Conservation (phyloP, 2,329 filamentous ascomycete species). For the Trichoderma sp. region DNA sequence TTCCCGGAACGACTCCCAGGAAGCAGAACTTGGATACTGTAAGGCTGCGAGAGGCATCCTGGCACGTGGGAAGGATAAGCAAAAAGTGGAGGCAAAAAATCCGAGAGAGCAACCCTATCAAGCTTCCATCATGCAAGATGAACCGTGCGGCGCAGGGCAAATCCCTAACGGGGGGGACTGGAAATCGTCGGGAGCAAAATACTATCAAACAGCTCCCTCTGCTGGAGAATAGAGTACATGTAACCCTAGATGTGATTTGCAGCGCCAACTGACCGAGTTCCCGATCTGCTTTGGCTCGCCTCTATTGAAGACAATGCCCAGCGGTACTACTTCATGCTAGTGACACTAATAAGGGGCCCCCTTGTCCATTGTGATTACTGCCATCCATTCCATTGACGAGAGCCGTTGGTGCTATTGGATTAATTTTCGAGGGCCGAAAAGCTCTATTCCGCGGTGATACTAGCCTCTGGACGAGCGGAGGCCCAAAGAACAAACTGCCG, state of each 20-base stretch:
- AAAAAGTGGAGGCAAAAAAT: not conserved
- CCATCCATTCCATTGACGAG: not conserved
- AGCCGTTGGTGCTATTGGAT: not conserved
- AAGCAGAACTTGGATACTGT: not conserved
- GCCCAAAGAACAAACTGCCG: not conserved
- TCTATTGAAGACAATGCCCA: not conserved
- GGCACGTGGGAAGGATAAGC: not conserved
- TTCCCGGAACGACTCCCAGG: not conserved
- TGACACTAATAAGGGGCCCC: not conserved
- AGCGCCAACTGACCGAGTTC: not conserved
- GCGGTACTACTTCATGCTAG: too few relatives aligned
- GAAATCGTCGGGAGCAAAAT: not conserved
- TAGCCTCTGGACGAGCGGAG: not conserved
- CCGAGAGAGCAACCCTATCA: not conserved
- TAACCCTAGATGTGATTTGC: not conserved
- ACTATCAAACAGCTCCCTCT: not conserved
- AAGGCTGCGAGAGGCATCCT: not conserved
- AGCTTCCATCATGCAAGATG: constrained; percentile 7
- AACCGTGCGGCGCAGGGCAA: not conserved
- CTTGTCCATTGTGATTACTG: not conserved
- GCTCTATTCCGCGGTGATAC: not conserved
- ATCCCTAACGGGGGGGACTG: not conserved
- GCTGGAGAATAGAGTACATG: not conserved
- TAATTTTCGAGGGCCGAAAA: not conserved
- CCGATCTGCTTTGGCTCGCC: not conserved